phyloP scores from a whole-genome alignment of 1,139 yeast genomes.

The Zygotorulaspora mrakii region DNA sequence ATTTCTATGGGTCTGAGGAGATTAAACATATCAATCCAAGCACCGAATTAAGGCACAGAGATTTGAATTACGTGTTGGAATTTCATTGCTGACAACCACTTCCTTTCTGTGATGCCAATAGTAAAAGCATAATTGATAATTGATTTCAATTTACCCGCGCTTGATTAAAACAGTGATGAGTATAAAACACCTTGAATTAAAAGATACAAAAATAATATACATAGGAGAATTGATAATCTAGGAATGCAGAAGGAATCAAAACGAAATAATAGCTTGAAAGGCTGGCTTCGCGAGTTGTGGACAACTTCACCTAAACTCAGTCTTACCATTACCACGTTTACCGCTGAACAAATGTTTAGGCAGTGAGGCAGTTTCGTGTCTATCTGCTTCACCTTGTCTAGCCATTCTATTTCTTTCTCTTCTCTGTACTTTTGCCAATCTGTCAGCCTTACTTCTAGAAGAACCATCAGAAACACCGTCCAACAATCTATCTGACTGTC shows the following conservation, averaged over 20 bases:
- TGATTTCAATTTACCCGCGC: no score
- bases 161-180: no score
- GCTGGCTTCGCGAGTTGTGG: neutral
- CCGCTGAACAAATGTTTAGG: conserved; percentile 96
- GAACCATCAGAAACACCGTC: conserved; percentile 86
- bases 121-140: no score
- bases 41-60: no score
- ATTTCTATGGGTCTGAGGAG: no score
- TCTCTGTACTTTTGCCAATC: conserved; percentile 84
- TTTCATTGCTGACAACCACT: no score
- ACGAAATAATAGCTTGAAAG: conserved; percentile 5
- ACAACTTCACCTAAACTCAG: conserved; percentile 49
- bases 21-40: no score
- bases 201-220: conserved; percentile 9
- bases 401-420: conserved; percentile 91
- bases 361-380: conserved; percentile 77
- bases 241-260: conserved; percentile 2
- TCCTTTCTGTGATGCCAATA: no score
- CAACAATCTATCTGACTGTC: conserved; percentile 75
- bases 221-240: conserved; percentile 3
- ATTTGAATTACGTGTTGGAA: no score
- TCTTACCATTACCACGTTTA: conserved; percentile 90
- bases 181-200: conserved; percentile 1
- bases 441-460: conserved; percentile 80
- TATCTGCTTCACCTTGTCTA: conserved; percentile 93